A percentile compares a stretch with the other conserved stretches of the same genome.
Evolutionary conservation across 495 filamentous ascomycete species (phyloP).

Genomic region (Aspergillus cristatus): DNA sequence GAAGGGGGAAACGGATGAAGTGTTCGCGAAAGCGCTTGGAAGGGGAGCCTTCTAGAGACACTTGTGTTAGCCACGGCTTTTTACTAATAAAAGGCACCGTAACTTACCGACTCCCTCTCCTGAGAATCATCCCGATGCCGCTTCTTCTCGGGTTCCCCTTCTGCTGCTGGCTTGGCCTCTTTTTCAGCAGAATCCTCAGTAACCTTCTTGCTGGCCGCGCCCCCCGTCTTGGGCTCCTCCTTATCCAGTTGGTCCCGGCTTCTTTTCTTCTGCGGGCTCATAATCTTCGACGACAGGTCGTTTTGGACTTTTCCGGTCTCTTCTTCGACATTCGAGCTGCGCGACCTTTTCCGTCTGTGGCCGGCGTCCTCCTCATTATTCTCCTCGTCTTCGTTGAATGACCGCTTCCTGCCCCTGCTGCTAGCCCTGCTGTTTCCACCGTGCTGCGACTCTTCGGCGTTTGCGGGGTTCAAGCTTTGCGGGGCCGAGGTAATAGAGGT

Average conservation of each 20-base stretch:
- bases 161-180: conserved; percentile 7
- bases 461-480: conserved; percentile 6
- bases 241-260: conserved; percentile 44
- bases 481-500: conserved; percentile 43
- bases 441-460: conserved; percentile 4
- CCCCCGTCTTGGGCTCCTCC: conserved; percentile 19
- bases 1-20: conserved; percentile 43
- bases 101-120: conserved; percentile 21
- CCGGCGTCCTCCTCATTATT: conserved; percentile 18
- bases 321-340: conserved; percentile 22
- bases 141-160: conserved; percentile 39
- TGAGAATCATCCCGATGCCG: conserved; percentile 35
- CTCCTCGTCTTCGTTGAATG: conserved; percentile 41
- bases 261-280: conserved; percentile 41
- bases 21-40: conserved; percentile 44
- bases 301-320: conserved; percentile 1
- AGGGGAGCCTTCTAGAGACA: conserved; percentile 32
- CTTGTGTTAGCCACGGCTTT: conserved; percentile 2
- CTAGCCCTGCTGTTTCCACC: conserved; percentile 13
- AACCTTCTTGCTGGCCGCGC: conserved; percentile 10
- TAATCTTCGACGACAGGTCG: conserved; percentile 12
- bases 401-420: conserved; percentile 46
- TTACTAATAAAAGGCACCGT: conserved; percentile 1
- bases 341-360: conserved; percentile 38
- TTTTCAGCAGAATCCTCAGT: conserved; percentile 14